Percentiles rank a stretch among this genome's conserved stretches.
These are phyloP conservation scores for Chalaropsis ovoidea DNA, from an alignment of 2,329 filamentous ascomycete genomes.

Conservation along the genomic window DNA sequence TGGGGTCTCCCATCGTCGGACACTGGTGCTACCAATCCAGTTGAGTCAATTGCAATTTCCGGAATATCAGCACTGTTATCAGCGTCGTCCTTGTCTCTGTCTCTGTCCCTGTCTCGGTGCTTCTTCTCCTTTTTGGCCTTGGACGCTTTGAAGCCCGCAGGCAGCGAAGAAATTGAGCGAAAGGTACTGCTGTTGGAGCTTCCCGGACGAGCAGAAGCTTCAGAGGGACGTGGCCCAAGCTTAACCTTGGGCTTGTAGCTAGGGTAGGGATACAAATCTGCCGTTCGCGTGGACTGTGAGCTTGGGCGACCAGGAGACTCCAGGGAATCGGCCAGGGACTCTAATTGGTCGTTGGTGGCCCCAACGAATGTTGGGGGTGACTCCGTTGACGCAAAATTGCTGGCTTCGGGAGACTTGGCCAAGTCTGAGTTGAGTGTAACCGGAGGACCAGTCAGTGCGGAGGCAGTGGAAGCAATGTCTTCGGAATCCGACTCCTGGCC, in stretches of 20 bases:
- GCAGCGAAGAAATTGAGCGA: constrained; percentile 67
- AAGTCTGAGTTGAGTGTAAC: constrained; percentile 45
- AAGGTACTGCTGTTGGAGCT: constrained; percentile 51
- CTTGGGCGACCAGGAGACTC: constrained; percentile 38
- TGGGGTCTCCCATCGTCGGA: constrained; percentile 30
- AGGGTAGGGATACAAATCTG: constrained; percentile 44
- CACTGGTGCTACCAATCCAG: constrained; percentile 28
- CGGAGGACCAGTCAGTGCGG: constrained; percentile 30
- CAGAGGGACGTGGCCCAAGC: constrained; percentile 72
- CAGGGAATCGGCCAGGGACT: constrained; percentile 38
- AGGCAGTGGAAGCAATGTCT: background rate
- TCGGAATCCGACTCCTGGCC: constrained; percentile 26
- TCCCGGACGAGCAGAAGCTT: constrained; percentile 52
- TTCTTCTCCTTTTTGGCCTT: constrained; percentile 25
- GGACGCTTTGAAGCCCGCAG: constrained; percentile 63
- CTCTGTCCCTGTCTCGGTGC: constrained; percentile 29
- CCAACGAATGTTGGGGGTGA: constrained; percentile 46
- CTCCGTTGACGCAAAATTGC: constrained; percentile 41
- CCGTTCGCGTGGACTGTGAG: constrained; percentile 41
- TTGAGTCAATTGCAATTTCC: constrained; percentile 33
- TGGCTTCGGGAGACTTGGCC: constrained; percentile 41
- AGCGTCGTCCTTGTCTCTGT: constrained; percentile 29
- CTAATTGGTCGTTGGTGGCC: constrained; percentile 33
- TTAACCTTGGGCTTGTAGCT: constrained; percentile 72
- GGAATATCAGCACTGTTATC: constrained; percentile 29